Percentiles rank a stretch among this genome's conserved stretches.
These are phyloP conservation scores for Ajuga reptans DNA, from an alignment of 305 asterid genomes.

Conservation along the genomic window DNA sequence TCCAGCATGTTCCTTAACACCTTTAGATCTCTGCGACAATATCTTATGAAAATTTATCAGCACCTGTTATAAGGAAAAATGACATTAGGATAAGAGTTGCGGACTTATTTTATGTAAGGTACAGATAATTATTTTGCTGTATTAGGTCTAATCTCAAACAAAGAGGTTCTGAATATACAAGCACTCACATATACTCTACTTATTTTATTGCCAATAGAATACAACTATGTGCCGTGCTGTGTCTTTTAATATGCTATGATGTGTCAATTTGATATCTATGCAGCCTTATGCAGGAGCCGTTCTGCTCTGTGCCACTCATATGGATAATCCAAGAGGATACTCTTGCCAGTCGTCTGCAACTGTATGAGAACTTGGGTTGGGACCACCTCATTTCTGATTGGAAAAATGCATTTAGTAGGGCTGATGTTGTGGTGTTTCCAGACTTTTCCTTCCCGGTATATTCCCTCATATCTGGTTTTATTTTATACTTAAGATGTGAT, in stretches of 20 bases:
- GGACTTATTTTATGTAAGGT: not conserved
- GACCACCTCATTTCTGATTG: conserved; percentile 65
- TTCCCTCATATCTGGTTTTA: conserved; percentile 19
- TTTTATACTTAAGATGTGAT: conserved; percentile 13
- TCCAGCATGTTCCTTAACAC: not conserved
- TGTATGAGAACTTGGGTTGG: conserved; percentile 60
- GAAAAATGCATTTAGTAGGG: conserved; percentile 66
- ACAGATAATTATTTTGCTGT: not conserved
- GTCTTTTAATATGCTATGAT: conserved; percentile 40
- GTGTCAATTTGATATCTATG: conserved; percentile 77
- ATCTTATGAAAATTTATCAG: not conserved
- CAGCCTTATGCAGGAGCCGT: conserved; percentile 99
- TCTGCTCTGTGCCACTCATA: conserved; percentile 88
- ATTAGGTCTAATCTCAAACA: not conserved
- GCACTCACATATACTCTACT: not conserved
- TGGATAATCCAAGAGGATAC: conserved; percentile 93
- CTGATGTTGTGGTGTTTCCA: conserved; percentile 81
- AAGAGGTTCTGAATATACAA: not conserved
- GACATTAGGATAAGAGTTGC: conserved; percentile 4
- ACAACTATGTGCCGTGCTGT: conserved; percentile 6
- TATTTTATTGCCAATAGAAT: not conserved
- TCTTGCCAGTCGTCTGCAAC: conserved; percentile 67
- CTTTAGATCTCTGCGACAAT: not conserved
- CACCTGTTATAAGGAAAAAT: not conserved
- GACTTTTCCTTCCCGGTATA: conserved; percentile 78